A percentile compares a stretch with the other conserved stretches of the same genome.
Conservation (phyloP, 305 asterid species). For the Rubia balearica region DNA sequence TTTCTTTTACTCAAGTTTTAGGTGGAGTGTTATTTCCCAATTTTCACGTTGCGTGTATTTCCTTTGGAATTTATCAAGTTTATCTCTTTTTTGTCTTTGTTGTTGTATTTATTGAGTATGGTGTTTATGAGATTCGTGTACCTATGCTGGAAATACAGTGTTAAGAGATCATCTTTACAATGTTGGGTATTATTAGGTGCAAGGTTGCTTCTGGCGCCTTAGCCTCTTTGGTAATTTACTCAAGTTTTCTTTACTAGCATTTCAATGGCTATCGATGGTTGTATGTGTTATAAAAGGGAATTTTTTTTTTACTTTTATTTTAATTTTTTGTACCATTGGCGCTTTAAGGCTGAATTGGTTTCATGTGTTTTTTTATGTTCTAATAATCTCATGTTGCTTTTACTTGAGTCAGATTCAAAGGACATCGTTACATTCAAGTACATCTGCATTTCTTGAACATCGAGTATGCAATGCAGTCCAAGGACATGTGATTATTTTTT, state of each 20-base stretch:
- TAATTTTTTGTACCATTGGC: background rate
- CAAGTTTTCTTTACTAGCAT: background rate
- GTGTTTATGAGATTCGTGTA: background rate
- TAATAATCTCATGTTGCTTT: background rate
- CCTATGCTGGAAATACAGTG: constrained; percentile 16
- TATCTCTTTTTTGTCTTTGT: background rate
- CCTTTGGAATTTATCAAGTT: background rate
- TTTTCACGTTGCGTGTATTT: background rate
- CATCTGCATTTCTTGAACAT: constrained; percentile 33
- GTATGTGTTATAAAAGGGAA: background rate
- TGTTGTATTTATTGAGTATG: background rate
- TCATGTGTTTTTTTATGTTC: background rate
- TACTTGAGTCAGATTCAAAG: constrained; percentile 42
- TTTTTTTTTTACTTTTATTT: background rate
- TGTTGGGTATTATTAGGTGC: constrained; percentile 83
- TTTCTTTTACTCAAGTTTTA: background rate
- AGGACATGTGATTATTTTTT: constrained; percentile 46
- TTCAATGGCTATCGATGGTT: no score
- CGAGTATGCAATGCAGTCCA: constrained; percentile 30
- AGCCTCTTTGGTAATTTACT: constrained; percentile 41
- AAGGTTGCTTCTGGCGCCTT: constrained; percentile 65
- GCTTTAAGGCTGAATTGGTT: background rate
- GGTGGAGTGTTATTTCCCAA: background rate
- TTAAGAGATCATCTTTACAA: constrained; percentile 36
- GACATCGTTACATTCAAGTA: constrained; percentile 38